Evolutionary conservation across 306 rosid genomes (phyloP).

Genomic region (Pyrus pyrifolia): DNA sequence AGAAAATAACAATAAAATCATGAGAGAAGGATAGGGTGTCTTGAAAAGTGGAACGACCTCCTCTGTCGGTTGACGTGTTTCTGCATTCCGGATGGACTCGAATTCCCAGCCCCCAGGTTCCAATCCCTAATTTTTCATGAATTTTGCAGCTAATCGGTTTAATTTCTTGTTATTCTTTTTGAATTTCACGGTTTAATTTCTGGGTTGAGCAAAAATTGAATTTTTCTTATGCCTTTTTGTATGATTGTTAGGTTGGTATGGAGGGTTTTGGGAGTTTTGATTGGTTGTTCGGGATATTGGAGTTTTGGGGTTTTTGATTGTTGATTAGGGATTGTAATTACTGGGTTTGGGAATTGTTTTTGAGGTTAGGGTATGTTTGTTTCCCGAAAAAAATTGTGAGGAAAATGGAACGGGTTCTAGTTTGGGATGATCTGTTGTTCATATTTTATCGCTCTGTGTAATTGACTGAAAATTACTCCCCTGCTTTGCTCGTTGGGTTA

Average conservation of each 20-base stretch:
- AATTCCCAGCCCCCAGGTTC: conserved; percentile 22
- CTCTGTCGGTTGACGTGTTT: conserved; percentile 2
- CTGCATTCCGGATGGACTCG: conserved; percentile 13
- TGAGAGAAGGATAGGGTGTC: neutral
- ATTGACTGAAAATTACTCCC: neutral
- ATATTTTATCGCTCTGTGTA: neutral
- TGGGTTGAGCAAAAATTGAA: neutral
- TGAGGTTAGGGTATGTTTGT: neutral
- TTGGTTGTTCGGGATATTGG: neutral
- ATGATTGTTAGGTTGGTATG: neutral
- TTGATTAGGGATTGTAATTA: neutral
- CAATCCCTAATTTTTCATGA: neutral
- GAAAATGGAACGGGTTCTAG: neutral
- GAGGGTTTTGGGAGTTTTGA: neutral
- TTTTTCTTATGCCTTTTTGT: neutral
- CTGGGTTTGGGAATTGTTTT: neutral
- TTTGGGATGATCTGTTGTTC: neutral
- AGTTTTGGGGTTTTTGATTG: neutral
- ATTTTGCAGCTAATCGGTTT: neutral
- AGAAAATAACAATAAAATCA: neutral
- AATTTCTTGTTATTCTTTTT: neutral
- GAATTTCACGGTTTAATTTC: neutral
- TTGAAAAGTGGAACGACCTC: neutral
- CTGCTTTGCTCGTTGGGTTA: neutral
- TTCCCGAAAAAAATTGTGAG: neutral